Evolutionary conservation across 495 filamentous ascomycete species (phyloP), one percentile per base, ranked within the genome.

Genomic region (Penicillium maclennaniae): DNA sequence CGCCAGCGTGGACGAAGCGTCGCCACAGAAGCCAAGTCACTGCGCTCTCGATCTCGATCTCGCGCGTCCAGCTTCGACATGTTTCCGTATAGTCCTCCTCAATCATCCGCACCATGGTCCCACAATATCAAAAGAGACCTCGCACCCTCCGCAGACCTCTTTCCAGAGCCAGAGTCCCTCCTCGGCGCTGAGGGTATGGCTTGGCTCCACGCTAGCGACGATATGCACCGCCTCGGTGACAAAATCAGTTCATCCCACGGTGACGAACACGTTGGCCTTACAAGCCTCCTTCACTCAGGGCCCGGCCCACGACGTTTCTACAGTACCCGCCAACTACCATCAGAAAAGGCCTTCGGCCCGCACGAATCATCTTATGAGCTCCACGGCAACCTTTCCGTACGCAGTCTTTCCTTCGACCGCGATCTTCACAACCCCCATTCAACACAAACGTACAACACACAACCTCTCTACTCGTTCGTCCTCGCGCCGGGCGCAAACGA

Each of bases 41-140:
- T 34, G 9, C 36, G 46, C 6, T 50, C 47, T 0, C 45, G 39
- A 6, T 42, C 49, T 4, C 58, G 58, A n/a, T 58, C 61, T 15
- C 46, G 47, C n/a, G 55, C 57, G 5, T 37, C 53, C 3, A 64
- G 61, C 20, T 51, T 47, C 2, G 48, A 28, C 1, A 37, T 54
- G 20, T 67, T 60, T 51, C 61, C 55, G 16, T 64, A 64, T 53
- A 65, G 58, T 17, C 63, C 63, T 14, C 55, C 58, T 1, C 63
- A 61, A 21, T 6, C 45, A 8, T 45, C 47, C 38, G 15, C 20
- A 38, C 23, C 45, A 15, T 60, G 57, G 52, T 6, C 46, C 19
- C 39, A 49, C 14, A 8, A 45, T 17, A 38, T 46, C 39, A 20
- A 17, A 23, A 17, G 42, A 15, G 20, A 25, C 4, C 15, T 19